Evolutionary conservation across 2,329 filamentous ascomycete species (phyloP).

Genomic region (Myriosclerotinia scirpicola): DNA sequence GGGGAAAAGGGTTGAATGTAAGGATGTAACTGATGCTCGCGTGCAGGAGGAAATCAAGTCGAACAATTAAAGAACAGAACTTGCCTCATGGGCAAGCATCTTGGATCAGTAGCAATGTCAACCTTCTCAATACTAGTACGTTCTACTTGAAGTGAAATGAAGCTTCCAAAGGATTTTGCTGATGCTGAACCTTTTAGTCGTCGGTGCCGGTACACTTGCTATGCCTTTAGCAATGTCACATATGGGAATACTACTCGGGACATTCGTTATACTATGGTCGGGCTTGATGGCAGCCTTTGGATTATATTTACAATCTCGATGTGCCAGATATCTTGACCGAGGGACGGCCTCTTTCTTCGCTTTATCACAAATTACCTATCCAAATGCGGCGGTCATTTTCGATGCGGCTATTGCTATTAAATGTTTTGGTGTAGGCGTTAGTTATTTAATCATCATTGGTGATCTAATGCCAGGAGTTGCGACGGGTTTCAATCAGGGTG

Average conservation of each 20-base stretch:
- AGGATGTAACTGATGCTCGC: slow-evolving; percentile 15
- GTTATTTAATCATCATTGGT: slow-evolving; percentile 97
- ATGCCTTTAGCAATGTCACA: slow-evolving; percentile 87
- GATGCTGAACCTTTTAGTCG: slow-evolving; percentile 56
- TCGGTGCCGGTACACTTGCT: slow-evolving; percentile 90
- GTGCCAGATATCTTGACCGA: slow-evolving; percentile 87
- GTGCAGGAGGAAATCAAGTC: slow-evolving; percentile 34
- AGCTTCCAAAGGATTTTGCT: slow-evolving; percentile 29
- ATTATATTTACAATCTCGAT: slow-evolving; percentile 90
- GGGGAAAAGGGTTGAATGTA: background rate
- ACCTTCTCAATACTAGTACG: slow-evolving; percentile 92
- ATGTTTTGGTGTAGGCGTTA: slow-evolving; percentile 95
- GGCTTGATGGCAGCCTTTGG: slow-evolving; percentile 87
- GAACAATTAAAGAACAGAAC: slow-evolving; percentile 67
- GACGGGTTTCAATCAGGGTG: slow-evolving; percentile 69
- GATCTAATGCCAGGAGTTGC: slow-evolving; percentile 97
- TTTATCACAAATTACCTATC: slow-evolving; percentile 95
- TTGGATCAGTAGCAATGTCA: slow-evolving; percentile 89
- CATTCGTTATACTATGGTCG: slow-evolving; percentile 86
- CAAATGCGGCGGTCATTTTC: slow-evolving; percentile 92
- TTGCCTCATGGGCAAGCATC: slow-evolving; percentile 68
- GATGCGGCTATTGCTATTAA: slow-evolving; percentile 96
- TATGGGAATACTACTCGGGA: slow-evolving; percentile 87
- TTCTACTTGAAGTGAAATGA: slow-evolving; percentile 15
- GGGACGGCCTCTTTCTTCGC: slow-evolving; percentile 92